These are phyloP conservation scores for Cercospora brassicicola DNA, from an alignment of 2,329 filamentous ascomycete genomes.

Conservation along the genomic window DNA sequence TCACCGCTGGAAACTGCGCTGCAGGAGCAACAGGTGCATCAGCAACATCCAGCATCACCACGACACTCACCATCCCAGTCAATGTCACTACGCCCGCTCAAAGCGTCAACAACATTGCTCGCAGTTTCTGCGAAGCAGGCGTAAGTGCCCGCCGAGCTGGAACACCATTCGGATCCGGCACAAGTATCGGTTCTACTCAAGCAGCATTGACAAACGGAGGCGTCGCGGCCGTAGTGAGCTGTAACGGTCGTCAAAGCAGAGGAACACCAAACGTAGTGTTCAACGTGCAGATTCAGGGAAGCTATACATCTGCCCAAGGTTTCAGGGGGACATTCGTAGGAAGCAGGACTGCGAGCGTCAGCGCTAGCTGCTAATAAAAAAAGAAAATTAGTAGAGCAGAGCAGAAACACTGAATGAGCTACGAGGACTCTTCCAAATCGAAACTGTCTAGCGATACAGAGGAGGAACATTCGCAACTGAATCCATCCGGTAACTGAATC, in stretches of 20 bases:
- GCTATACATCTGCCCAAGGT: not conserved
- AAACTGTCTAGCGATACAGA: no score
- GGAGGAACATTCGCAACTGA: no score
- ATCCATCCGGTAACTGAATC: not conserved
- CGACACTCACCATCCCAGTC: conserved; percentile 14
- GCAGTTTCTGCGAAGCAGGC: conserved; percentile 19
- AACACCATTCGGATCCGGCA: not conserved
- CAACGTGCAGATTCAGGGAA: conserved; percentile 2
- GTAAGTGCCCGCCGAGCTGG: conserved; percentile 15
- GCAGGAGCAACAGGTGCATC: conserved; percentile 17
- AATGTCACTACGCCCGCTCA: conserved; percentile 9
- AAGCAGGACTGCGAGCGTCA: conserved; percentile 9
- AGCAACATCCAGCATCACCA: conserved; percentile 10
- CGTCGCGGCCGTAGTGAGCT: conserved; percentile 12
- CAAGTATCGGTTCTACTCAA: conserved; percentile 11
- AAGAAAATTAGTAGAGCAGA: not conserved
- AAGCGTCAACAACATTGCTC: conserved; percentile 9
- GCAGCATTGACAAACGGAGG: conserved; percentile 17
- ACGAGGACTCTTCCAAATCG: no score
- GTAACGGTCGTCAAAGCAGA: conserved; percentile 10
- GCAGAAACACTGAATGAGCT: no score
- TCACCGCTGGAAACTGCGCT: conserved; percentile 18
- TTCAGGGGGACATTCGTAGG: conserved; percentile 14
- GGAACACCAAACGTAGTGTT: conserved; percentile 9
- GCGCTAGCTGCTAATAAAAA: conserved; percentile 15